These are phyloP conservation scores for Plenodomus tracheiphilus DNA, from an alignment of 2,329 filamentous ascomycete genomes.

Conservation along the genomic window DNA sequence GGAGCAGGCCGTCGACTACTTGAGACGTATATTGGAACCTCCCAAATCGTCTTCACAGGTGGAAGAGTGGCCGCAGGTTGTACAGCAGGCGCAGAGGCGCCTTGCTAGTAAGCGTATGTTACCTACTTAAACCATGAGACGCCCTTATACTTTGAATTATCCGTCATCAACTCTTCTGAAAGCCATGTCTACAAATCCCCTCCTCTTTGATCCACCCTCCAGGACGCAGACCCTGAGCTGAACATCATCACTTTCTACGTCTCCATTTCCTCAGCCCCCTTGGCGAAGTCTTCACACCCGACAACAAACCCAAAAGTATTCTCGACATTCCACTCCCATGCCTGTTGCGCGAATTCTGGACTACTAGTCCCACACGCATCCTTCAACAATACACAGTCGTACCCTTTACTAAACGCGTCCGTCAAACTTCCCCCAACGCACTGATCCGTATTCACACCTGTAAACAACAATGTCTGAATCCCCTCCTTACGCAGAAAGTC, in stretches of 20 bases:
- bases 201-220: no score
- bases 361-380: slow-evolving; percentile 49
- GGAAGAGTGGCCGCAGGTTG: slow-evolving; percentile 34
- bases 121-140: no score
- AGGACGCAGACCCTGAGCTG: no score
- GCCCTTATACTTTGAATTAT: no score
- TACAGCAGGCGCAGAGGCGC: slow-evolving; percentile 24
- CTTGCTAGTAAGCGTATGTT: no score
- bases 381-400: slow-evolving; percentile 47
- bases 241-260: no score
- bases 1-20: slow-evolving; percentile 15
- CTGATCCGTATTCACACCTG: slow-evolving; percentile 50
- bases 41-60: slow-evolving; percentile 12
- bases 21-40: slow-evolving; percentile 20
- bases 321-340: slow-evolving; percentile 47
- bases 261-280: slow-evolving; percentile 20
- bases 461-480: slow-evolving; percentile 47
- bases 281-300: slow-evolving; percentile 39
- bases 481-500: slow-evolving; percentile 44
- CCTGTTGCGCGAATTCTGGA: slow-evolving; percentile 43
- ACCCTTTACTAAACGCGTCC: slow-evolving; percentile 49
- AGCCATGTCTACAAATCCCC: no score
- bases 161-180: no score
- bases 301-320: slow-evolving; percentile 48
- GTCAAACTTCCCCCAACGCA: slow-evolving; percentile 48